Percentiles rank a stretch among this genome's conserved stretches.
phyloP scores from a whole-genome alignment of 345 rosid genomes.

The Isatis tinctoria region DNA sequence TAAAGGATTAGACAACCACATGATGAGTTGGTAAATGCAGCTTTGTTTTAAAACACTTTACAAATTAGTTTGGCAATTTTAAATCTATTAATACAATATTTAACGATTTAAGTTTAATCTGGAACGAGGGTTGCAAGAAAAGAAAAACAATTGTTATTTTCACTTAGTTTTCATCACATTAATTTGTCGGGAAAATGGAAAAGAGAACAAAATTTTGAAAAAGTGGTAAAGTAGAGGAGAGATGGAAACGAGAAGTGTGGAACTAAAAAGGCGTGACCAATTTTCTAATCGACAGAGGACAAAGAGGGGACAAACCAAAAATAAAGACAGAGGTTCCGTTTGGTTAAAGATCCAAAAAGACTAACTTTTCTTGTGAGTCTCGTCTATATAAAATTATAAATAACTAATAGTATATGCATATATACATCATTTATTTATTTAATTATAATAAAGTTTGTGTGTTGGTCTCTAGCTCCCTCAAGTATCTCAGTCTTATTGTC shows the following conservation, averaged over 20 bases:
- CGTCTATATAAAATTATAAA: too few relatives aligned
- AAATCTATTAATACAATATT: too few relatives aligned
- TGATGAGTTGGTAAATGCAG: too few relatives aligned
- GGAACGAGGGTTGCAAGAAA: too few relatives aligned
- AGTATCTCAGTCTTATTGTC: background rate
- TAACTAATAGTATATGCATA: background rate
- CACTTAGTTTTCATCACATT: background rate
- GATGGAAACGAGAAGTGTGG: slow-evolving; percentile 1
- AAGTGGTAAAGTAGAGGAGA: background rate
- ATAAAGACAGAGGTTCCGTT: slow-evolving; percentile 27
- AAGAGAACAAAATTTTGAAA: background rate
- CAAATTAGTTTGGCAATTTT: background rate
- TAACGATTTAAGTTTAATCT: too few relatives aligned
- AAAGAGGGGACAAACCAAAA: slow-evolving; percentile 6
- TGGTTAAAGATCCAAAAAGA: slow-evolving; percentile 18
- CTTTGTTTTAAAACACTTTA: background rate
- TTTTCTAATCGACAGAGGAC: slow-evolving; percentile 17
- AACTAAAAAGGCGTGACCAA: slow-evolving; percentile 25
- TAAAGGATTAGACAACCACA: too few relatives aligned
- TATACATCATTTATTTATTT: too few relatives aligned
- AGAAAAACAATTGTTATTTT: too few relatives aligned
- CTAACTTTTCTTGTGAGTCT: slow-evolving; percentile 23
- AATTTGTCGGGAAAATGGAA: background rate
- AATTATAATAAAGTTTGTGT: background rate
- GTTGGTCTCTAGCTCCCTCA: background rate